Base-by-base conservation (phyloP, 495 filamentous ascomycete species). In the Talaromyces ruber region DNA sequence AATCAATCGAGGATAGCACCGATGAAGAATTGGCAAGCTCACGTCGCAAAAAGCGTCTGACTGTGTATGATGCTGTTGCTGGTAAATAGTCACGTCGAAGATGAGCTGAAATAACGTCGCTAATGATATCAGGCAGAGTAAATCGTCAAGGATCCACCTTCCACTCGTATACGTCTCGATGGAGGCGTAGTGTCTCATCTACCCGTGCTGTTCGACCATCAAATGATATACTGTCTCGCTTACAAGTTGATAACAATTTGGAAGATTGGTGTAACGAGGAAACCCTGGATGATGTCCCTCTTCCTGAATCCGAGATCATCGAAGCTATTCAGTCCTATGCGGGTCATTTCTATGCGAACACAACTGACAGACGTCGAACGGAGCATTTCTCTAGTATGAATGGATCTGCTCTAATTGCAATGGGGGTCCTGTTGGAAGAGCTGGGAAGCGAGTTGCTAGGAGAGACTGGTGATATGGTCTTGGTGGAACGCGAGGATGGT, bases 391-490 rank as follows among this genome's bases (percentile, higher is more conserved):
- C 80, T 28, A 91, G 84, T 64, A 82, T 97, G 84, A 89, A 96
- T 67, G 92, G 92, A 73, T 93, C 89, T 8, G 91, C 91, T 1
- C 70, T 97, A 58, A 75, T 96, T 62, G 89, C 89, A 0, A 75
- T 95, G 72, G 92, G 91, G 0, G 84, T 97, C 25, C 66, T 96
- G 60, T 71, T 96, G 34, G 92, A 97, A 73, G 92, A 97, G 69
- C 79, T 87, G 59, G 76, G 81, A 4, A 78, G 76, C 18, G 82
- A 87, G 50, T 73, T 73, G 0, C 74, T 96, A 12, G 91, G 89
- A 1, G 76, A 81, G 32, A 88, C 79, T 1, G 92, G 90, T 4
- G 87, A 94, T 71, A 63, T 93, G 60, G 90, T 86, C 0, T 86
- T 95, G 47, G 82, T 86, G 2, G 91, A 94, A 70, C 84, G 80